A percentile compares a stretch with the other conserved stretches of the same genome.
Conservation (phyloP, 768 basidiomycete species). For the Tylopilus sp. region DNA sequence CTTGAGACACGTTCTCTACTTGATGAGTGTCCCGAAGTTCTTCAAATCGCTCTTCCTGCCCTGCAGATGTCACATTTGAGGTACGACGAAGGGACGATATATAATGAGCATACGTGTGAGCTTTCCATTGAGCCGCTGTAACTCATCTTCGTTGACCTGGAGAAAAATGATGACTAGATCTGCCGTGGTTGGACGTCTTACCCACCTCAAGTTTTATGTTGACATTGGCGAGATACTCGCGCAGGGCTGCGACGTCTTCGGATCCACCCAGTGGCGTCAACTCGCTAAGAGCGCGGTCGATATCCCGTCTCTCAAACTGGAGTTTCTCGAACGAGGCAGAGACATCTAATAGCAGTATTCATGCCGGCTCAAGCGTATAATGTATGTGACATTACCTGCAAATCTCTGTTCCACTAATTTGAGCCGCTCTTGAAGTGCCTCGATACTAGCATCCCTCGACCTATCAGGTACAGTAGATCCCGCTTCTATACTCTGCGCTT, state of each 20-base stretch:
- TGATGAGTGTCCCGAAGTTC: constrained; percentile 83
- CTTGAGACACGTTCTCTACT: constrained; percentile 76
- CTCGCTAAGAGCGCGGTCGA: constrained; percentile 65
- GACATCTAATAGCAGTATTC: constrained; percentile 50
- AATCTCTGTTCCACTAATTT: constrained; percentile 77
- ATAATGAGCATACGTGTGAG: constrained; percentile 57
- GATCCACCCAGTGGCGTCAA: constrained; percentile 68
- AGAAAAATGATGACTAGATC: background rate
- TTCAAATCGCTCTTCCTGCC: constrained; percentile 79
- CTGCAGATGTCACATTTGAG: constrained; percentile 38
- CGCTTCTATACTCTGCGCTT: background rate
- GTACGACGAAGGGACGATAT: background rate
- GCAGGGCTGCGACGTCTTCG: constrained; percentile 61
- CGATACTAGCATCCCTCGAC: constrained; percentile 37
- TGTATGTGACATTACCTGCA: constrained; percentile 43
- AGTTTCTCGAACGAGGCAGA: constrained; percentile 74
- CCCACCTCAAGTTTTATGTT: constrained; percentile 69
- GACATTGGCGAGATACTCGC: constrained; percentile 68
- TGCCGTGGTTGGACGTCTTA: background rate
- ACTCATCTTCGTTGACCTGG: constrained; percentile 73
- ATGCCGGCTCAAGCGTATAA: background rate
- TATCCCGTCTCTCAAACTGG: constrained; percentile 66
- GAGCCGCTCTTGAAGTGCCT: constrained; percentile 61
- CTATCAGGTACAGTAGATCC: background rate
- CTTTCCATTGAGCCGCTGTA: constrained; percentile 68